Base-by-base conservation (phyloP, 768 basidiomycete genomes). In the Phaffia australis region DNA sequence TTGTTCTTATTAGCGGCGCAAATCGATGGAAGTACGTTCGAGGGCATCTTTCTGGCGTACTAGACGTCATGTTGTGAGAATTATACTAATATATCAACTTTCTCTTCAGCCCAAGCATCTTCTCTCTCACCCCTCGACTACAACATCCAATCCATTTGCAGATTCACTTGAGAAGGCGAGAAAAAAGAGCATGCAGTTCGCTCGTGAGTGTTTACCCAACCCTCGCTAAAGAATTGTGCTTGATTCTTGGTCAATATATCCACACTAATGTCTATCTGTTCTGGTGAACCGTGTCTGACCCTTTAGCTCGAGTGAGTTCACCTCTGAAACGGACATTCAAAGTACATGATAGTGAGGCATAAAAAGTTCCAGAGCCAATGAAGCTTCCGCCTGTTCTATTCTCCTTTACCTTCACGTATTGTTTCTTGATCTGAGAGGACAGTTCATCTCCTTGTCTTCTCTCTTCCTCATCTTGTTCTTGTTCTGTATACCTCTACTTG, bases 21-120 rank as follows among this genome's bases (percentile, higher is more conserved):
- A 76, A 61, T 74, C 74, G 30, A 77, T 77, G 76, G 76, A 77
- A 69, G 66, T 68, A 21, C n/a, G 66, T 74, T 73, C 0, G 69
- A 73, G 63, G 56, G 66, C 18, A 23, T 19, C 27, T 23, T 16
- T 30, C 56, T 18, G 9, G 7, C 46, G 49, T 15, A 15, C 30
- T 71, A 25, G 70, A 62, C 16, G 56, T 68, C 18, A 48, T 60
- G 18, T 32, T 60, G 51, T 52, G 62, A 42, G 52, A 32, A 15
- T 30, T 52, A 9, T 27, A 27, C 64, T 35, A 25, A 52, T 51
- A 66, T 25, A 32, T 30, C 56, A 15, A 23, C 19, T 16, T 66
- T 25, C 64, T 54, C 42, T 46, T 49, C 52, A 63, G 48, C 47
- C 49, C 48, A 57, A 66, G 50, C 23, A 54, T 49, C 18, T 63